Conservation (phyloP, 2,329 filamentous ascomycete genomes). For the Rugonectria rugulosa region DNA sequence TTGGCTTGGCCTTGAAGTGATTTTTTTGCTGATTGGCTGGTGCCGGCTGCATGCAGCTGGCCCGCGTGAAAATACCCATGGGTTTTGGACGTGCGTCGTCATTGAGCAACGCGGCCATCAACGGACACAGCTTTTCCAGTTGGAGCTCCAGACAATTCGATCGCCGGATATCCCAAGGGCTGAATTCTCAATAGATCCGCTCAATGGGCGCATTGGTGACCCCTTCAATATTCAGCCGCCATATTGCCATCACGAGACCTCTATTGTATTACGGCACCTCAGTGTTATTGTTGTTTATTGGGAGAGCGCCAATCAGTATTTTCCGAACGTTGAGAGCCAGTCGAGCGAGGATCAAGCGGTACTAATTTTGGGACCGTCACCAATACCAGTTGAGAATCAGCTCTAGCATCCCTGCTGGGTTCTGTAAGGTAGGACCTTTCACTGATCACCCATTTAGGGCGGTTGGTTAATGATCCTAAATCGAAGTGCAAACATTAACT, state of each 20-base stretch:
- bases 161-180: background rate
- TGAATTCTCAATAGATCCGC: slow-evolving; percentile 12
- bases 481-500: background rate
- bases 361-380: slow-evolving; percentile 11
- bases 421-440: background rate
- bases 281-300: slow-evolving; percentile 11
- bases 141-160: slow-evolving; percentile 4
- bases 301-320: slow-evolving; percentile 8
- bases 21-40: slow-evolving; percentile 9
- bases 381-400: background rate
- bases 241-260: slow-evolving; percentile 14
- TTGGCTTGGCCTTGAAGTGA: background rate
- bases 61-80: background rate
- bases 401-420: background rate
- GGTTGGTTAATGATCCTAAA: slow-evolving; percentile 16
- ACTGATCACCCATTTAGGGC: slow-evolving; percentile 7
- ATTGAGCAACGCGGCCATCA: slow-evolving; percentile 14
- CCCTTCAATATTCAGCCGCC: slow-evolving; percentile 24
- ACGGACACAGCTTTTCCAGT: slow-evolving; percentile 2
- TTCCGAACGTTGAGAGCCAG: slow-evolving; percentile 15
- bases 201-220: slow-evolving; percentile 27
- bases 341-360: slow-evolving; percentile 20
- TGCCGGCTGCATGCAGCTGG: background rate
- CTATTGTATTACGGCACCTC: slow-evolving; percentile 8
- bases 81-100: slow-evolving; percentile 15